Percentiles rank a stretch among this genome's conserved stretches.
phyloP scores from a whole-genome alignment of 176 grass and related monocot species.

The Carex myosuroides region DNA sequence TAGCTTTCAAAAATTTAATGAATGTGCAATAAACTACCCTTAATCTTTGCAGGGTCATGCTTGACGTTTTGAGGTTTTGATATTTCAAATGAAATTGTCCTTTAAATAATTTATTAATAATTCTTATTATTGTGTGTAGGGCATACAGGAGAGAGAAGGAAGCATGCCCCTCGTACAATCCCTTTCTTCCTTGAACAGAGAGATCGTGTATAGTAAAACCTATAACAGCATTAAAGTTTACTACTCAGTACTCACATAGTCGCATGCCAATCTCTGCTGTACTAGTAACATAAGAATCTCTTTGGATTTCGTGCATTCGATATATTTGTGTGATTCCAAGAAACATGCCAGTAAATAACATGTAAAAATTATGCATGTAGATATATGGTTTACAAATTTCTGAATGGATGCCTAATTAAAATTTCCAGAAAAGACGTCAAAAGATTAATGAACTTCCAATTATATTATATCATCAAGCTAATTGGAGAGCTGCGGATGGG shows the following conservation, averaged over 20 bases:
- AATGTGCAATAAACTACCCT: background rate
- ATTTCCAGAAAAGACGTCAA: background rate
- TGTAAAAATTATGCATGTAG: background rate
- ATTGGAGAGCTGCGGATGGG: background rate
- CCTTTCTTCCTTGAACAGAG: constrained; percentile 43
- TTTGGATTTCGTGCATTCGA: background rate
- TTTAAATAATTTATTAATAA: background rate
- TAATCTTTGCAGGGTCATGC: background rate
- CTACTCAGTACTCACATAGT: too few relatives aligned
- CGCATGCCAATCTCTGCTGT: background rate
- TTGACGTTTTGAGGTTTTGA: background rate
- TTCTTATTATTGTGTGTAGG: constrained; percentile 36
- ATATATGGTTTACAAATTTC: background rate
- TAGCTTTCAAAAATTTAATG: background rate
- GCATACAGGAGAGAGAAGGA: constrained; percentile 64
- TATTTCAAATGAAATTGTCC: background rate
- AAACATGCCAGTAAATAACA: background rate
- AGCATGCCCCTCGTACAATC: constrained; percentile 59
- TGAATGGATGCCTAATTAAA: background rate
- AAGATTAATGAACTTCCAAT: background rate
- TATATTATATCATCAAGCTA: background rate
- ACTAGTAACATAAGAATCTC: background rate
- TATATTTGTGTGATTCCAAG: background rate
- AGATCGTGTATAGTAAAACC: constrained; percentile 23
- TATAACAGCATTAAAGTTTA: constrained; percentile 23